Evolutionary conservation across 164 flowering plant species (phyloP), one percentile per base, ranked within the genome.

Genomic region (Malania oleifera): DNA sequence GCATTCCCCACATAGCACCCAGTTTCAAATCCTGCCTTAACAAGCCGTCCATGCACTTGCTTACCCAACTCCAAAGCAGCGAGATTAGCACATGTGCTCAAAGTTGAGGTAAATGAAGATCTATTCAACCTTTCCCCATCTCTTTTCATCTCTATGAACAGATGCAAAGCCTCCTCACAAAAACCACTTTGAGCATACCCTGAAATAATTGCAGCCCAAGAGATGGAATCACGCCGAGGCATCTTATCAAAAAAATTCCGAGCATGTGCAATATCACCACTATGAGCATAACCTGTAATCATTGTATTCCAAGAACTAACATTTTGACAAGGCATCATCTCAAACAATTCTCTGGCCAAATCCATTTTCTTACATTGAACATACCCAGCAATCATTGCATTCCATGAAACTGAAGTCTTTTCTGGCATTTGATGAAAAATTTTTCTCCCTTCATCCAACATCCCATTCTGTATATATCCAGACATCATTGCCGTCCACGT

Each of bases 401-500:
- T 91, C 92, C 95, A 89, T 0, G 98, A 87, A 47, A 91, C 82
- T 9, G 68, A 50, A 67, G 84, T 87, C 72, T 78, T 87, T 52
- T 78, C 85, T 1, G 95, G 95, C 98, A 92, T 89, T 59, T 71
- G 65, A 68, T 85, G 81, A 61, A 89, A 92, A 26, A 84, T 41
- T 50, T 60, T 66, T 45, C 82, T 77, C 0, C 91, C 96, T 56
- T 87, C 93, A 22, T 64, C 70, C 67, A 87, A 52, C 91, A 75
- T 70, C 37, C 84, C 84, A 72, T 81, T 87, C 60, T 85, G 95
- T 50, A 84, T 82, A 68, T 77, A 85, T 7, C 92, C 98, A n/a
- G 98, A 91, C 34, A 89, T 82, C 86, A 91, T 83, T 0, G 96
- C 81, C 15, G 98, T 91, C 98, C 96, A 89, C 0, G 96, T 77